Percentiles rank a stretch among this genome's conserved stretches.
phyloP scores from a whole-genome alignment of 371 early-diverging fungal species.

The Zychaea mexicana region DNA sequence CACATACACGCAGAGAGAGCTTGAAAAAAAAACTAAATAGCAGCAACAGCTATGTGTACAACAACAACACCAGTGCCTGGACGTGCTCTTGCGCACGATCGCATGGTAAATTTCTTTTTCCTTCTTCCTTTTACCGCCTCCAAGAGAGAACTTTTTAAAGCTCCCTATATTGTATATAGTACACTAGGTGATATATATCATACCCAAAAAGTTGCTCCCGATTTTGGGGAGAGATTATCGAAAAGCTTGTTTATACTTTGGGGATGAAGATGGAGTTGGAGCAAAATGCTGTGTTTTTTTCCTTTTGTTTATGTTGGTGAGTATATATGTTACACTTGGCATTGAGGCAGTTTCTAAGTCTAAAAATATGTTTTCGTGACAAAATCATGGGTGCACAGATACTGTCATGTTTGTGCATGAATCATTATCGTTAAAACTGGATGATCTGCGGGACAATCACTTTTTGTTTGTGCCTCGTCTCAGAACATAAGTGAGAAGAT shows the following conservation, averaged over 20 bases:
- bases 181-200: neutral
- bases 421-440: no score
- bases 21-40: no score
- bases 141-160: neutral
- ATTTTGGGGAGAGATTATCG: neutral
- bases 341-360: no score
- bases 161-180: neutral
- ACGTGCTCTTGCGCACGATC: conserved; percentile 4
- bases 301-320: neutral
- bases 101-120: conserved; percentile 8
- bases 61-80: no score
- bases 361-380: neutral
- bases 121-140: neutral
- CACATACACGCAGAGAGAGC: no score
- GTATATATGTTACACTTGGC: neutral
- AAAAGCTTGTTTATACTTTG: neutral
- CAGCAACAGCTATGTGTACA: neutral
- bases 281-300: neutral
- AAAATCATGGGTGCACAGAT: conserved; percentile 4
- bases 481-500: no score
- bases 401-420: neutral
- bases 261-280: neutral
- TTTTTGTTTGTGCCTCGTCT: no score
- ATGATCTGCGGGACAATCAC: no score
- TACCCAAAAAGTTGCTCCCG: neutral